Percentiles rank a stretch among this genome's conserved stretches.
phyloP scores from a whole-genome alignment of 176 grass and related monocot genomes.

The Avena eriantha region DNA sequence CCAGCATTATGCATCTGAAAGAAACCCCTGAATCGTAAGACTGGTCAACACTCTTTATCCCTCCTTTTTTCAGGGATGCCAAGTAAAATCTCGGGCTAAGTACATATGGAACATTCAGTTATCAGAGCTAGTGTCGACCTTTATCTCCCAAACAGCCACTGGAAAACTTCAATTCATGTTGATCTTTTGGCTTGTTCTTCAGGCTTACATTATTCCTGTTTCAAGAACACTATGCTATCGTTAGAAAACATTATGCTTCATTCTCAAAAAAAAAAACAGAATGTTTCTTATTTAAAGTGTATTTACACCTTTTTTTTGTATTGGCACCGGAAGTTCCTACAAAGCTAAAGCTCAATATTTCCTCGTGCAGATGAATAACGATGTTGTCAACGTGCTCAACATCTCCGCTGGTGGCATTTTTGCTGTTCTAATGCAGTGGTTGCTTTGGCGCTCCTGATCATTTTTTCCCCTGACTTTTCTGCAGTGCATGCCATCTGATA shows the following conservation, averaged over 20 bases:
- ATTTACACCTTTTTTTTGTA: neutral
- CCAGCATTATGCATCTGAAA: neutral
- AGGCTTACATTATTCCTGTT: slow-evolving; percentile 10
- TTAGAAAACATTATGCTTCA: neutral
- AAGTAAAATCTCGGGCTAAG: neutral
- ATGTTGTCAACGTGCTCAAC: slow-evolving; percentile 87
- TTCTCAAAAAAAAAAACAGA: too few relatives aligned
- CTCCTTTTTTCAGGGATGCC: neutral
- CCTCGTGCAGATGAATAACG: slow-evolving; percentile 82
- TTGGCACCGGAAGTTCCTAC: neutral
- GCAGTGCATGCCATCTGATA: neutral
- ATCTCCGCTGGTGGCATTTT: slow-evolving; percentile 73
- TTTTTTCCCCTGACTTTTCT: slow-evolving; percentile 3
- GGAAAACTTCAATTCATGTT: neutral
- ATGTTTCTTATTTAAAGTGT: slow-evolving; percentile 13
- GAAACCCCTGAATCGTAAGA: neutral
- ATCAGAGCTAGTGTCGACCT: neutral
- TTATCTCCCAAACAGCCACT: neutral
- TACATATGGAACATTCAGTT: neutral
- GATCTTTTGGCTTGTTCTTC: slow-evolving; percentile 3
- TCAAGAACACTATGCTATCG: neutral
- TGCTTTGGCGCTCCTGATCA: slow-evolving; percentile 52
- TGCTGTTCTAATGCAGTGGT: slow-evolving; percentile 67
- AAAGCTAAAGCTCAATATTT: slow-evolving; percentile 41
- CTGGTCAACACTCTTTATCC: neutral